These are phyloP conservation scores for Solanum hybrid DNA, from an alignment of 305 asterid genomes.

Conservation along the genomic window DNA sequence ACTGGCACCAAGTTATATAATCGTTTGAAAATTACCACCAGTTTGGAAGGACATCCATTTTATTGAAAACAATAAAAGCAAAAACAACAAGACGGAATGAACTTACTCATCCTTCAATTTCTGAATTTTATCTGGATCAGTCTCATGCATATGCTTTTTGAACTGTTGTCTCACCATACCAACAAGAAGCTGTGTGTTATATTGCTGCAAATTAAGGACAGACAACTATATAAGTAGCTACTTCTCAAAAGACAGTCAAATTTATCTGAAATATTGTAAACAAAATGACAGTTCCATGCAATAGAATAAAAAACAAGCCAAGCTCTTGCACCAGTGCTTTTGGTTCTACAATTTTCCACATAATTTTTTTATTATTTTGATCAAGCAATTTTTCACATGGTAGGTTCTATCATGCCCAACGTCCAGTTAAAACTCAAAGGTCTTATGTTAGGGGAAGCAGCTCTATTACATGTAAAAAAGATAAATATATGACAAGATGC, in stretches of 20 bases:
- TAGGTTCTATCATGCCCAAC: background rate
- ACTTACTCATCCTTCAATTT: conserved; percentile 78
- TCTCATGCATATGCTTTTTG: conserved; percentile 67
- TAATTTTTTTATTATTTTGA: background rate
- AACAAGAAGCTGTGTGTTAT: conserved; percentile 58
- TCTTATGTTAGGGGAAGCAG: background rate
- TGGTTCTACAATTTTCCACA: background rate
- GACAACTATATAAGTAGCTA: background rate
- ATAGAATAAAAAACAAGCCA: background rate
- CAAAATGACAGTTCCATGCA: background rate
- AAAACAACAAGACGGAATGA: background rate
- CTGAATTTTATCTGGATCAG: conserved; percentile 80
- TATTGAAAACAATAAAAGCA: background rate
- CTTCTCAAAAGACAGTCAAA: background rate
- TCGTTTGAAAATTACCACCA: background rate
- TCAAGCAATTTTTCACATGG: background rate
- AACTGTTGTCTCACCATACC: conserved; percentile 74
- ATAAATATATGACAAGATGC: background rate
- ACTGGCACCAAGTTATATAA: background rate
- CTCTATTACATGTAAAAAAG: background rate
- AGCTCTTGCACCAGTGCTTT: background rate
- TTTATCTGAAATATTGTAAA: background rate
- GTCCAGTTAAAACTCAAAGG: background rate
- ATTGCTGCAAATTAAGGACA: conserved; percentile 42
- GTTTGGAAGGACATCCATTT: background rate